Base-by-base conservation (phyloP, 768 basidiomycete species). In the Leccinum boreale region DNA sequence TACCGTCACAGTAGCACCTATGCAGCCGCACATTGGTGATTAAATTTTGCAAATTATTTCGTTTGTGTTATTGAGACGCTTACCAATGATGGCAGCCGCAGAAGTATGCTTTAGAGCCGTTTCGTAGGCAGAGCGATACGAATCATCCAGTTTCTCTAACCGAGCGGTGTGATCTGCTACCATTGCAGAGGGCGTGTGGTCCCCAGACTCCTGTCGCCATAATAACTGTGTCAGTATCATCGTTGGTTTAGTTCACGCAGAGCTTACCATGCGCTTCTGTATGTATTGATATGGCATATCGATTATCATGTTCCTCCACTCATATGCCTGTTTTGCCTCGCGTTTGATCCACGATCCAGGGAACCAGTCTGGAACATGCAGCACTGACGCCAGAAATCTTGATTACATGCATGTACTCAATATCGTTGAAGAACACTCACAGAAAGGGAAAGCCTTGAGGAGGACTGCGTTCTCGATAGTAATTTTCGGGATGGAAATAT, bases 321-420 rank as follows among this genome's bases (percentile, higher is more conserved):
- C 31, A 23, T 19, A 15, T 21, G 55, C 56, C 8, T 5, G 0
- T 46, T 14, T 50, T 28, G 61, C 59, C 42, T 31, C 23, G 15
- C 28, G 47, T 9, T 60, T 62, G 48, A 60, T 15, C 23, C 42
- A 50, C 4, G 55, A 54, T 15, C 62, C 62, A n/a, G 56, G 61
- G 5, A 54, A 50, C 59, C 61, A 62, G 21, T 58, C 50, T 17
- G 61, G 61, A 9, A 59, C 15, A 21, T 56, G 36, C 7, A 62
- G 45, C 15, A 62, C 61, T 62, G 14, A 14, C 11, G 3, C 23
- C 45, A 46, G 23, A 46, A 46, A 46, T 3, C 5, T 5, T 23
- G 21, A 39, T 23, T 46, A 46, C 1, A 11, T 46, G 21, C 19
- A 46, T 46, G 0, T 1, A 23, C 21, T 46, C 14, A 4, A 42